A percentile compares a stretch with the other conserved stretches of the same genome.
phyloP scores from a whole-genome alignment of 176 grass and related monocot species.

The Aegilops tauschii region DNA sequence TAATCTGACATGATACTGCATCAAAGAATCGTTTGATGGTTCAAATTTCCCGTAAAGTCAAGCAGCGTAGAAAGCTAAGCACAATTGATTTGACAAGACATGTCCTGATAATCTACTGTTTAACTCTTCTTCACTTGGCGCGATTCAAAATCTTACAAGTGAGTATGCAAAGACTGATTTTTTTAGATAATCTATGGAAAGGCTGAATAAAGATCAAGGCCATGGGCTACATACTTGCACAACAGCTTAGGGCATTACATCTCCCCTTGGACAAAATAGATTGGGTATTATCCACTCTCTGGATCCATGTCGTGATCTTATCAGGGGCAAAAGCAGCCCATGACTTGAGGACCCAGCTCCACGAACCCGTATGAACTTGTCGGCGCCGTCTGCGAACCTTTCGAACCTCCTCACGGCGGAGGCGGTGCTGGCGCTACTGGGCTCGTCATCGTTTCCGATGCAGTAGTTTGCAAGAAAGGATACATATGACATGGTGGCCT shows the following conservation, averaged over 20 bases:
- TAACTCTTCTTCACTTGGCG: not conserved
- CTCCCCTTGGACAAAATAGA: not conserved
- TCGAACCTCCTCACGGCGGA: not conserved
- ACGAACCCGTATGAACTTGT: not conserved
- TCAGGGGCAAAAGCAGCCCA: too few species aligned
- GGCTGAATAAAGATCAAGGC: not conserved
- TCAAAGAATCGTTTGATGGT: not conserved
- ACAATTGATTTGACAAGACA: not conserved
- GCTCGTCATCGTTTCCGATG: not conserved
- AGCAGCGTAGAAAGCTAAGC: not conserved
- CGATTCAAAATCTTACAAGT: not conserved
- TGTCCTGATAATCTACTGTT: too few species aligned
- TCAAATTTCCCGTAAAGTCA: not conserved
- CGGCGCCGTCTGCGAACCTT: not conserved
- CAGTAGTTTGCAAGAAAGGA: not conserved
- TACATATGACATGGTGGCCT: not conserved
- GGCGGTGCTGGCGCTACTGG: too few species aligned
- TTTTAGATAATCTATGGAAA: too few species aligned
- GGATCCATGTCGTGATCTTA: too few species aligned
- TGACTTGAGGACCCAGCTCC: not conserved
- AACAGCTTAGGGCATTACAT: not conserved
- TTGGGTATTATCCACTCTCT: not conserved
- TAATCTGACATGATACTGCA: not conserved
- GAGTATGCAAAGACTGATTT: not conserved
- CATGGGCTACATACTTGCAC: not conserved